Base-by-base conservation (phyloP, 352 stramenopile genomes). In the Peronosclerospora sorghi region DNA sequence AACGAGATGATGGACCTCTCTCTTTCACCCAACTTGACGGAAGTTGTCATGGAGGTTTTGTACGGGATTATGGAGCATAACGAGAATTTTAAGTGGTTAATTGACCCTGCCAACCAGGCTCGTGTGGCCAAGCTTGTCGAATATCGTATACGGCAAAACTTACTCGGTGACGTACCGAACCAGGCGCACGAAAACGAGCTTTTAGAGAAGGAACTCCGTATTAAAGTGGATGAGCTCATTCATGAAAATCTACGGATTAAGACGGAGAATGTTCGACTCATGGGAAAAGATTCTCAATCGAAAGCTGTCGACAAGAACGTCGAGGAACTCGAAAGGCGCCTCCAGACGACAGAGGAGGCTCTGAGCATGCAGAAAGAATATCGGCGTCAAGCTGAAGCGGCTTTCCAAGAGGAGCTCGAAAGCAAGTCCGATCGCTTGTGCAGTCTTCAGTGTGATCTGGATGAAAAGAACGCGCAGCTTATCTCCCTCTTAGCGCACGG, bases 11-110 rank as follows among this genome's bases (percentile, higher is more conserved):
- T 32, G 6, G 34, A 45, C 13, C 10, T 20, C 5, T 7, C 35
- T 5, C 15, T 45, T 37, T 15, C 39, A 17, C 47, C 47, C 26
- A 73, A 27, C 40, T 65, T 62, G 19, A 79, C 67, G 7, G 57
- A 79, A 46, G 50, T 62, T 5, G 67, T 79, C n/a, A 79, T 79
- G 67, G 50, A 75, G 27, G 64, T 79, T 29, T 36, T 79, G n/a
- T 79, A 75, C 30, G 43, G 59, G 9, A 73, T 79, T 35, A 75
- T 75, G 67, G 56, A 79, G 35, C 64, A 79, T 41, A 69, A 79
- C 38, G 52, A 63, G 30, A 73, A 62, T 50, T 75, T 73, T 30
- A 73, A 71, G 39, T 79, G 67, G 67, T 47, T 79, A 10, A 56
- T 79, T 29, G 54, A 79, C 30, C 54, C 67, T 2, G 43, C 47